Base-by-base conservation (phyloP, 2,329 filamentous ascomycete genomes). In the Calonectria pseudoturangicola region DNA sequence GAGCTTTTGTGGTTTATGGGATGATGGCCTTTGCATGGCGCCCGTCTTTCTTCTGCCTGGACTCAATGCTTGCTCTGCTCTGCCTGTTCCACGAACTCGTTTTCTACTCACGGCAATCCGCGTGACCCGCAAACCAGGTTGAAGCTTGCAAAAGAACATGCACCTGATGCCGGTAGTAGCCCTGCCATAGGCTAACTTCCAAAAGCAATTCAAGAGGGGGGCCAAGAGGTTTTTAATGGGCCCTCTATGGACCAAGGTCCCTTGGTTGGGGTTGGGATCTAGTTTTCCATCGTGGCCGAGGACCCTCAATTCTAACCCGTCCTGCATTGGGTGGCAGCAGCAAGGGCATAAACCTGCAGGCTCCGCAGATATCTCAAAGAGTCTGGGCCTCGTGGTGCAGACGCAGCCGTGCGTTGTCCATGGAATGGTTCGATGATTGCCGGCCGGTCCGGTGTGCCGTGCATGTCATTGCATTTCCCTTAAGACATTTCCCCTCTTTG, bases 391-490 rank as follows among this genome's bases (percentile, higher is more conserved):
- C 39, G 12, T 36, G 47, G 43, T 72, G 65, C 70, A 65, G 58
- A 68, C 30, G 62, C 60, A 66, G n/a, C 50, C 47, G 21, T 68
- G 70, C n/a, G 58, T 65, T 72, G 65, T 72, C 48, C 41, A 43
- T 56, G 65, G 58, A 45, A 50, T 68, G 70, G 48, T 43, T 64
- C 65, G 58, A 65, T 60, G 58, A 64, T 58, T 48, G 65, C 65
- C 58, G 56, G 39, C 56, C 58, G 56, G 64, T 47, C 50, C 58
- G 58, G 25, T 60, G 54, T 58, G 48, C 30, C 39, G 25, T 48
- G 56, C 47, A 48, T 33, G 36, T 41, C 50, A 33, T 48, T 25
- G 66, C 28, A 50, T 50, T 51, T 43, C 21, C 28, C 25, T 47
- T 33, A 6, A 6, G 58, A 30, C 41, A n/a, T 51, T 66, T 30